phyloP scores from a whole-genome alignment of 1,139 yeast species.

The Yamadazyma trypodendri region DNA sequence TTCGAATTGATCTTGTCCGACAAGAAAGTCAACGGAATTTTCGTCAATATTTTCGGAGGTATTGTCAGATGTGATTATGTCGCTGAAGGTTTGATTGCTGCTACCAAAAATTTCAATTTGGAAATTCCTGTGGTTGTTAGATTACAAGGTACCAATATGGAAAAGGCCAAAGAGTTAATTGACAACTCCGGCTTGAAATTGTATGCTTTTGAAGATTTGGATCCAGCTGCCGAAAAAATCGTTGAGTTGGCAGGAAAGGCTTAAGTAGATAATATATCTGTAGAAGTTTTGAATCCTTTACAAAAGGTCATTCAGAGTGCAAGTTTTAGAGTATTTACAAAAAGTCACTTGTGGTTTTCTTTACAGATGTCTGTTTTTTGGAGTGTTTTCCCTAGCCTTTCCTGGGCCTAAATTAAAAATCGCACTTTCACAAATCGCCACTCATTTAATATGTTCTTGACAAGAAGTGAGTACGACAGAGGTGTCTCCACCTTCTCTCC shows the following conservation, averaged over 20 bases:
- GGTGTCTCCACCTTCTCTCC: conserved; percentile 99
- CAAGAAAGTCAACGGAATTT: conserved; percentile 88
- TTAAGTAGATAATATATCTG: too few relatives aligned
- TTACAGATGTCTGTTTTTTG: too few relatives aligned
- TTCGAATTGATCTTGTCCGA: conserved; percentile 91
- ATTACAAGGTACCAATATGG: conserved; percentile 96
- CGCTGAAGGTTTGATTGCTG: conserved; percentile 94
- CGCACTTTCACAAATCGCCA: conserved; percentile 3
- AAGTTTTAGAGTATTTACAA: too few relatives aligned
- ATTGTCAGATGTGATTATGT: conserved; percentile 98
- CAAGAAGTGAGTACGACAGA: conserved; percentile 98
- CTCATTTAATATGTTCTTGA: conserved; percentile 68
- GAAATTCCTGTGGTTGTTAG: conserved; percentile 95
- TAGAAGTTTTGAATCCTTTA: too few relatives aligned
- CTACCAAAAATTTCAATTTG: conserved; percentile 94
- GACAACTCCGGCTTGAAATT: conserved; percentile 89
- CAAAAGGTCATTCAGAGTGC: too few relatives aligned
- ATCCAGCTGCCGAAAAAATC: conserved; percentile 96
- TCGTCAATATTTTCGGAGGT: conserved; percentile 98
- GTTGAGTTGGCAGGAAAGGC: conserved; percentile 60
- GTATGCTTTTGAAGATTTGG: conserved; percentile 88
- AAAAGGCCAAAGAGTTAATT: conserved; percentile 83
- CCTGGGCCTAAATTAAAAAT: too few relatives aligned
- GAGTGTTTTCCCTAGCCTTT: too few relatives aligned
- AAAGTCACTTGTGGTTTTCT: too few relatives aligned